phyloP scores from a whole-genome alignment of 768 basidiomycete species.

The Suillus hirtellus region DNA sequence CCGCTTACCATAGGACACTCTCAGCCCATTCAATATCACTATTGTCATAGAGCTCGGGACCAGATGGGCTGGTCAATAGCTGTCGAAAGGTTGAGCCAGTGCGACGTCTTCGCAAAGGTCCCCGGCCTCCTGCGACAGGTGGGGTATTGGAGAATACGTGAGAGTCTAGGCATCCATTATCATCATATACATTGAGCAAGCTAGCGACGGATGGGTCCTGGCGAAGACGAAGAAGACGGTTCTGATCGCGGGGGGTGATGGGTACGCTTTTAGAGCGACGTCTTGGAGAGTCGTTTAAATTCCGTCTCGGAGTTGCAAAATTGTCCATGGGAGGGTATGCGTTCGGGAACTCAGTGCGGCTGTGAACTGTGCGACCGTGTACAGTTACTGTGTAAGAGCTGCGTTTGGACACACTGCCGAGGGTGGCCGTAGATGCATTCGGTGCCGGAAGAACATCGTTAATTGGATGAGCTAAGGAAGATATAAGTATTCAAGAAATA shows the following conservation, averaged over 20 bases:
- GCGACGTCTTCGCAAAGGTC: conserved; percentile 55
- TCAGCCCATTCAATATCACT: conserved; percentile 86
- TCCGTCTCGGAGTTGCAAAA: conserved; percentile 27
- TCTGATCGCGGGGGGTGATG: conserved; percentile 46
- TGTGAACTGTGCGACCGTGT: conserved; percentile 58
- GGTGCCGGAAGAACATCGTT: conserved; percentile 54
- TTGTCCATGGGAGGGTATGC: conserved; percentile 49
- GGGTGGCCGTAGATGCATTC: conserved; percentile 50
- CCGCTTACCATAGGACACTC: conserved; percentile 61
- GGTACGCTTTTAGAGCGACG: conserved; percentile 36
- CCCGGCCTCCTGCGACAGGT: conserved; percentile 35
- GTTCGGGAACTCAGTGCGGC: conserved; percentile 65
- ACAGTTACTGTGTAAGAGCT: conserved; percentile 77
- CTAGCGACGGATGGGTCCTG: conserved; percentile 81
- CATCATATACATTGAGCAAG: conserved; percentile 71
- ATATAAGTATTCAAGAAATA: conserved; percentile 10
- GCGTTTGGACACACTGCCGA: conserved; percentile 52
- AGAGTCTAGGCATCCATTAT: conserved; percentile 62
- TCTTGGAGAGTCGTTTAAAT: conserved; percentile 28
- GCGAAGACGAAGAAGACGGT: conserved; percentile 58
- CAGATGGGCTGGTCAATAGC: conserved; percentile 57
- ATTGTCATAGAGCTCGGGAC: conserved; percentile 30
- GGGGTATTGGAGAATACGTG: conserved; percentile 67
- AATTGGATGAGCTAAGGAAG: conserved; percentile 60
- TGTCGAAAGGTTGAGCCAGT: conserved; percentile 76